Percentiles rank a stretch among this genome's conserved stretches.
phyloP scores from a whole-genome alignment of 192 early-diverging fungal species.

The Dissophora ornata region DNA sequence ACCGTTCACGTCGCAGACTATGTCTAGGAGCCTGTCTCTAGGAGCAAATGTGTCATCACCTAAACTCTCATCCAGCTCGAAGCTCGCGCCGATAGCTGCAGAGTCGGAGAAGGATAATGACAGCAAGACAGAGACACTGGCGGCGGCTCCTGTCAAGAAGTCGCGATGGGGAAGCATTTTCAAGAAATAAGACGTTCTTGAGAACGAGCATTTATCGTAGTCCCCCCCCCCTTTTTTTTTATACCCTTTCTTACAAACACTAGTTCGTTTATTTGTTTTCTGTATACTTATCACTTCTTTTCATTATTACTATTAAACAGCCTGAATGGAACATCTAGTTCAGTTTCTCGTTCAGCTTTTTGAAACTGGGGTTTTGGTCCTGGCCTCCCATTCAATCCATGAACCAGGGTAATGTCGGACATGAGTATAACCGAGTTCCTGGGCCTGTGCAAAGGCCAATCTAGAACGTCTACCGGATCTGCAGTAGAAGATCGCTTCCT shows the following conservation, averaged over 20 bases:
- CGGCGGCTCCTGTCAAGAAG: conserved; percentile 16
- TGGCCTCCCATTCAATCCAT: conserved; percentile 32
- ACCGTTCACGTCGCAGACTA: not conserved
- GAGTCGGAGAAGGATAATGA: no score
- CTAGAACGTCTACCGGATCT: conserved; percentile 71
- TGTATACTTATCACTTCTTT: no score
- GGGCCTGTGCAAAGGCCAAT: conserved; percentile 63
- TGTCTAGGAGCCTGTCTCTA: not conserved
- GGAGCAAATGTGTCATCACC: not conserved
- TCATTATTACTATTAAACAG: no score
- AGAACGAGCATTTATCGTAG: no score
- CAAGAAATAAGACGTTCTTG: no score
- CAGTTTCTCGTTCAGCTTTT: no score
- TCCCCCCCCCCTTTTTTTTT: no score
- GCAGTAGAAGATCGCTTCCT: conserved; percentile 72
- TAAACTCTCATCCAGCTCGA: no score
- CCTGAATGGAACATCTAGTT: no score
- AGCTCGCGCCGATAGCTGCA: not conserved
- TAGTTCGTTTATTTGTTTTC: no score
- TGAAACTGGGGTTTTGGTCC: not conserved
- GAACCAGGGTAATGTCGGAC: conserved; percentile 33
- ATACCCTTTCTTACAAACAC: no score
- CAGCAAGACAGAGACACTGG: not conserved
- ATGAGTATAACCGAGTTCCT: conserved; percentile 57
- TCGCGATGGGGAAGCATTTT: conserved; percentile 41